These are phyloP conservation scores for Fusarium dimerum DNA, from an alignment of 2,329 filamentous ascomycete genomes.

Conservation along the genomic window DNA sequence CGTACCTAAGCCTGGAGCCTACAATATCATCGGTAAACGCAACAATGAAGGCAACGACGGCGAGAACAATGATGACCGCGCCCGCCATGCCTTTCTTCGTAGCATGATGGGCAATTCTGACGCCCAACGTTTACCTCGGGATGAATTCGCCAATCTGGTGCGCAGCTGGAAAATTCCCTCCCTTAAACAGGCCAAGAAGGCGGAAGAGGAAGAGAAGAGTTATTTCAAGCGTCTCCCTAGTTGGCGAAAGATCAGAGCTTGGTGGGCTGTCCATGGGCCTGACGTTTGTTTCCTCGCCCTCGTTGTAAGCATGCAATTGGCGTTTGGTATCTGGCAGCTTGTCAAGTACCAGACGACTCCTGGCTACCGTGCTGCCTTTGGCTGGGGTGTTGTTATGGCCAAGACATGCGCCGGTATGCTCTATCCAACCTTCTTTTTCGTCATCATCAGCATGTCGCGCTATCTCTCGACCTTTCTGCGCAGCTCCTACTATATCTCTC, in stretches of 20 bases:
- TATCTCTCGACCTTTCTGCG: constrained; percentile 56
- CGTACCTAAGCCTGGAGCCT: constrained; percentile 44
- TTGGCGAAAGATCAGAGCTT: constrained; percentile 49
- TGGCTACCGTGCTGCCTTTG: constrained; percentile 50
- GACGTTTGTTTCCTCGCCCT: constrained; percentile 50
- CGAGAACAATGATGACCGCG: constrained; percentile 37
- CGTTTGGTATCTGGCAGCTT: constrained; percentile 56
- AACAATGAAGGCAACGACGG: constrained; percentile 34
- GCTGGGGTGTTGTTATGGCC: constrained; percentile 57
- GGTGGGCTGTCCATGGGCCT: constrained; percentile 57
- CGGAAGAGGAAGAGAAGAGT: constrained; percentile 47
- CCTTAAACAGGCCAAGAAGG: constrained; percentile 47
- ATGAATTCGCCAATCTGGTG: constrained; percentile 47
- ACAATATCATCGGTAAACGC: constrained; percentile 44
- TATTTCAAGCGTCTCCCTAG: constrained; percentile 47
- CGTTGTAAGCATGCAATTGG: constrained; percentile 49
- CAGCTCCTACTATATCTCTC: constrained; percentile 51
- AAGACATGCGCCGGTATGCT: constrained; percentile 56
- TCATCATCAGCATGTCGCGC: constrained; percentile 59
- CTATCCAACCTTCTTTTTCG: constrained; percentile 60
- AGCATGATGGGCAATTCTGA: constrained; percentile 45
- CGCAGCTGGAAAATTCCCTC: constrained; percentile 50
- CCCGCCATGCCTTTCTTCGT: constrained; percentile 53
- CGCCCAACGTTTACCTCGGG: constrained; percentile 43
- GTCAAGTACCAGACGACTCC: constrained; percentile 51